These are phyloP conservation scores for Blastomyces gilchristii DNA, from an alignment of 2,329 filamentous ascomycete species.

Conservation along the genomic window DNA sequence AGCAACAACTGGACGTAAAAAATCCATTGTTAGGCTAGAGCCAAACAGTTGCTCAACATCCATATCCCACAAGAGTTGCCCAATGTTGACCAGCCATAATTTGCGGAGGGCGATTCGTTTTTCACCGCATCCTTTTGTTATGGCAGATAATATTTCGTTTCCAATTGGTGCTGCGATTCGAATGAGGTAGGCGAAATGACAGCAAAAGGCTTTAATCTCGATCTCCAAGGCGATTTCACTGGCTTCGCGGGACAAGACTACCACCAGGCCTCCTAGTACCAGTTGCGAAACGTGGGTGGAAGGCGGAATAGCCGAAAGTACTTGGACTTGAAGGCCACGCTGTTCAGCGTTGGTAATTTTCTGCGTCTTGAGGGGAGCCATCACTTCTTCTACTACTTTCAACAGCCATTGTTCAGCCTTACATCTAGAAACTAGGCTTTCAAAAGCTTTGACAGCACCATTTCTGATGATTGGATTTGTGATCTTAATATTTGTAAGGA, in stretches of 20 bases:
- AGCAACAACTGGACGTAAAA: slow-evolving; percentile 42
- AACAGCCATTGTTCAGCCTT: slow-evolving; percentile 49
- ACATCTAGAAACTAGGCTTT: slow-evolving; percentile 54
- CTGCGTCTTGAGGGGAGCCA: slow-evolving; percentile 66
- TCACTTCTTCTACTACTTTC: slow-evolving; percentile 65
- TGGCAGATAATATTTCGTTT: slow-evolving; percentile 57
- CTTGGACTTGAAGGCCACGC: slow-evolving; percentile 69
- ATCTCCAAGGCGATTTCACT: slow-evolving; percentile 73
- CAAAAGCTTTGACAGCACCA: slow-evolving; percentile 66
- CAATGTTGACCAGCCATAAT: slow-evolving; percentile 67
- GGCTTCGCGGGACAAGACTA: slow-evolving; percentile 69
- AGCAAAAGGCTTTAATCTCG: slow-evolving; percentile 61
- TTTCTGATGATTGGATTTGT: slow-evolving; percentile 68
- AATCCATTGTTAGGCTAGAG: slow-evolving; percentile 33
- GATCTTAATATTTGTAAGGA: slow-evolving; percentile 86
- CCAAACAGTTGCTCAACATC: slow-evolving; percentile 39
- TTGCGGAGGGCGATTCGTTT: slow-evolving; percentile 71
- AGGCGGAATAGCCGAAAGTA: slow-evolving; percentile 56
- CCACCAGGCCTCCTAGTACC: slow-evolving; percentile 55
- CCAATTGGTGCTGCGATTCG: slow-evolving; percentile 51
- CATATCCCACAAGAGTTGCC: slow-evolving; percentile 56
- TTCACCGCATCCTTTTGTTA: slow-evolving; percentile 72
- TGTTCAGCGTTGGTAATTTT: slow-evolving; percentile 82
- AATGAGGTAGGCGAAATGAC: slow-evolving; percentile 54
- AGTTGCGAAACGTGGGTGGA: slow-evolving; percentile 55